These are phyloP conservation scores for Populus tomentosa DNA, from an alignment of 441 rosid species.

Conservation along the genomic window DNA sequence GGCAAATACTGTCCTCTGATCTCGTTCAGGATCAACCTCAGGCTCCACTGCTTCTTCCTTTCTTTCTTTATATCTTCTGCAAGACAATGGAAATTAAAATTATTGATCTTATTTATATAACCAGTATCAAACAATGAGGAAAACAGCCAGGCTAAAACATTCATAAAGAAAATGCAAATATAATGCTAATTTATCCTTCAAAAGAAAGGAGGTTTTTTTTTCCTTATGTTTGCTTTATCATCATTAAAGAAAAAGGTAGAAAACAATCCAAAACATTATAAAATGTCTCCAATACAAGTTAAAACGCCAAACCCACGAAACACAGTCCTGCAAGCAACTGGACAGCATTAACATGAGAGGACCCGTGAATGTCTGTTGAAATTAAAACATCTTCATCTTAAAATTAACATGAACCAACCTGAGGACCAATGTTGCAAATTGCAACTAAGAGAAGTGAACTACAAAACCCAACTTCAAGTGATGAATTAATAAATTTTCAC, in stretches of 20 bases:
- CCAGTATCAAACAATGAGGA: neutral
- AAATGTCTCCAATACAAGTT: constrained; percentile 49
- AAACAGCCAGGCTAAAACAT: constrained; percentile 2
- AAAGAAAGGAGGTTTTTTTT: constrained; percentile 11
- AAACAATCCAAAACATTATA: constrained; percentile 38
- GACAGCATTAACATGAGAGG: constrained; percentile 52
- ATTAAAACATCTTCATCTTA: constrained; percentile 30
- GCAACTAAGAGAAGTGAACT: constrained; percentile 16
- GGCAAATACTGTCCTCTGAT: constrained; percentile 98
- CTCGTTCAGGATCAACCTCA: constrained; percentile 97
- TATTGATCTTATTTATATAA: constrained; percentile 7
- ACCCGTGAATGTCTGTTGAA: constrained; percentile 34
- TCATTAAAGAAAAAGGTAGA: constrained; percentile 7
- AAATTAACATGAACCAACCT: constrained; percentile 45
- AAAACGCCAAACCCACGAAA: constrained; percentile 56
- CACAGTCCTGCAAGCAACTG: constrained; percentile 80
- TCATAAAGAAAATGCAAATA: neutral
- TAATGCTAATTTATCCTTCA: neutral
- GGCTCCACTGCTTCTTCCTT: constrained; percentile 78
- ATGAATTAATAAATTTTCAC: constrained; percentile 48
- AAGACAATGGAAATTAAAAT: constrained; percentile 28
- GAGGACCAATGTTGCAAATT: constrained; percentile 16
- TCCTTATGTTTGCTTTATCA: neutral
- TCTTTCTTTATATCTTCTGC: constrained; percentile 80
- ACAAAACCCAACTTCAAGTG: constrained; percentile 26